Evolutionary conservation across 1,284 basidiomycete genomes (phyloP), one percentile per base, ranked within the genome.

Genomic region (Microbotryum lychnidis-dioicae): DNA sequence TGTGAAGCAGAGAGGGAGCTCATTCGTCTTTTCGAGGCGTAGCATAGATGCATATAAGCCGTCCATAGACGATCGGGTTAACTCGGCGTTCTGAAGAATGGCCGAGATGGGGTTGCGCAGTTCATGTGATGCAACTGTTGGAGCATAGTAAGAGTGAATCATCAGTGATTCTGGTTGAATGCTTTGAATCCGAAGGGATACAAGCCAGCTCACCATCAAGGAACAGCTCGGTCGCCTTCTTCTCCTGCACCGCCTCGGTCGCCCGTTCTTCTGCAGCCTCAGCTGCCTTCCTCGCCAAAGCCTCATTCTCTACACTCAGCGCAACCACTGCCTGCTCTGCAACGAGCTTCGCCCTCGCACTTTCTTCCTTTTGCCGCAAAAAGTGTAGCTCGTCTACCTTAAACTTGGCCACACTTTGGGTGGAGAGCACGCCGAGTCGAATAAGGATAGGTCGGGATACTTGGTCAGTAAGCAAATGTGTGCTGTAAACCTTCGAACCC

Each of bases 71-170:
- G 62, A 55, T 16, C 62, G 62, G 12, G 60, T 64, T 12, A 66
- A 54, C 33, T 66, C 62, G 54, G 57, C 47, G 47, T 64, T 64
- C 37, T 66, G 65, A 0, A 66, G 50, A 20, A 66, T 62, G 5
- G 65, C 65, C 8, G 53, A 54, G 23, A 61, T 56, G 21, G 65
- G 65, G 5, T 63, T 63, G 10, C 65, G 65, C 18, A 66, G 58
- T 54, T 66, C 65, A 52, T 66, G 65, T 6, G 60, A 63, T 37
- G 62, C 58, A 2, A 66, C 65, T 42, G 37, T 2, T 42, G 37
- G 16, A 31, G 29, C 29, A 31, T 9, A 31, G 5, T 31, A 31
- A 31, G 9, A 31, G 9, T 31, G 9, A 31, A 31, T 8, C 29
- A 31, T 31, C 29, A 31, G 29, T 1, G 29, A 31, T 7, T 7